These are phyloP conservation scores for Suhomyces faveliae DNA, from an alignment of 805 yeast species.

Conservation along the genomic window DNA sequence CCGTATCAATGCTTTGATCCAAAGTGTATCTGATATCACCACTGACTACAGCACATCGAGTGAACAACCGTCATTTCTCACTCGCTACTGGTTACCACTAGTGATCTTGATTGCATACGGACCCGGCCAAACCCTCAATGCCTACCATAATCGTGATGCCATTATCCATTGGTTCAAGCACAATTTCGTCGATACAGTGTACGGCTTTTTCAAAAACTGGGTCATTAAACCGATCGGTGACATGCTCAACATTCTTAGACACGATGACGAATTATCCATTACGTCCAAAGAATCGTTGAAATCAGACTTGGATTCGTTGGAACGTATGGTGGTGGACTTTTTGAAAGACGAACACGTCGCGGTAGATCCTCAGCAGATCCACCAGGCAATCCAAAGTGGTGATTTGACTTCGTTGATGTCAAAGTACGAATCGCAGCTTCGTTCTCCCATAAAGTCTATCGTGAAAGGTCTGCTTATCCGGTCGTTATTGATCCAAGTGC, in stretches of 20 bases:
- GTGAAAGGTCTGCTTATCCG: constrained; percentile 72
- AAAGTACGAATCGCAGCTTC: constrained; percentile 74
- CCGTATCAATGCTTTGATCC: constrained; percentile 7
- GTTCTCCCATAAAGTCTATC: constrained; percentile 62
- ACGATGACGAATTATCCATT: constrained; percentile 77
- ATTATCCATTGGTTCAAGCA: constrained; percentile 56
- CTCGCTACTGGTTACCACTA: constrained; percentile 66
- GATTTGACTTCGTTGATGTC: constrained; percentile 78
- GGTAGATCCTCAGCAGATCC: constrained; percentile 30
- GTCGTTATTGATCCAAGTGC: constrained; percentile 84
- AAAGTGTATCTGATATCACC: neutral
- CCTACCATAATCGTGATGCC: constrained; percentile 51
- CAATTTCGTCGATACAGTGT: constrained; percentile 60
- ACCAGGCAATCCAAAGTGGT: constrained; percentile 59
- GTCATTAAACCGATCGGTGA: constrained; percentile 69
- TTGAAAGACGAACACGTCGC: constrained; percentile 33
- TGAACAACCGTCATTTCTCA: constrained; percentile 38
- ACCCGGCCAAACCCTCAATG: constrained; percentile 45
- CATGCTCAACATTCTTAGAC: constrained; percentile 76
- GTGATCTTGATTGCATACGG: constrained; percentile 47
- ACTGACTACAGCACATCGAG: neutral
- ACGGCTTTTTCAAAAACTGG: constrained; percentile 81
- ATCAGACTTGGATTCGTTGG: constrained; percentile 76
- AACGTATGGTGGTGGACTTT: constrained; percentile 84
- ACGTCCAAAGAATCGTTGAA: constrained; percentile 75